phyloP scores from a whole-genome alignment of 805 yeast genomes.

The Clavispora asparagi region DNA sequence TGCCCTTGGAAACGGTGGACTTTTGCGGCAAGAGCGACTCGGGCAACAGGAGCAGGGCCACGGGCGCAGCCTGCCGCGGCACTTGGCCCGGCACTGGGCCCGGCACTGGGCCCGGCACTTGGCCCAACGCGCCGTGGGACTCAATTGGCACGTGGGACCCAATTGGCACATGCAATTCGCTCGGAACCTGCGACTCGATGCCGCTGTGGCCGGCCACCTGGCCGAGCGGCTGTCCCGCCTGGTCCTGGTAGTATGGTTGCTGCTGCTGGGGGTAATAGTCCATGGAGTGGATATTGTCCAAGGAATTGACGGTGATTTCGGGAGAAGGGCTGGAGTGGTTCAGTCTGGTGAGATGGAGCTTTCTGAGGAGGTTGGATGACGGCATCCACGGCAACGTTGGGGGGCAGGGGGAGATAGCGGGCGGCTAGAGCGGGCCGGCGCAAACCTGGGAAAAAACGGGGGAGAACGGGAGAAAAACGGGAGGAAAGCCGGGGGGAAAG shows the following conservation, averaged over 20 bases:
- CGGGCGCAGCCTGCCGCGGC: too few species aligned
- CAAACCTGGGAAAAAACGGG: too few species aligned
- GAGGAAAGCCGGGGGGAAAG: not conserved
- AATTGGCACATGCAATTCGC: not conserved
- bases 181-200: too few species aligned
- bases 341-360: slow-evolving; percentile 13
- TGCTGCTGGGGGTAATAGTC: slow-evolving; percentile 6
- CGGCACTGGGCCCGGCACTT: too few species aligned
- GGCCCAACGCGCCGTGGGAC: not conserved
- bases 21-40: slow-evolving; percentile 15
- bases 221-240: not conserved
- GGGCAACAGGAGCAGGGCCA: too few species aligned
- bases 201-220: too few species aligned
- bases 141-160: not conserved
- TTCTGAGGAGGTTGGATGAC: slow-evolving; percentile 12
- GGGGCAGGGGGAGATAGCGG: not conserved
- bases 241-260: not conserved
- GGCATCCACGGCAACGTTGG: slow-evolving; percentile 7
- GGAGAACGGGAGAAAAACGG: not conserved
- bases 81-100: too few species aligned
- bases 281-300: slow-evolving; percentile 11
- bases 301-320: slow-evolving; percentile 8
- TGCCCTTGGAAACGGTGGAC: slow-evolving; percentile 42
- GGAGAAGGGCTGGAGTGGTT: slow-evolving; percentile 4
- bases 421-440: not conserved